Evolutionary conservation across 129 eudicot species (phyloP), one percentile per base, ranked within the genome.

Genomic region (Pittosporum tobira): DNA sequence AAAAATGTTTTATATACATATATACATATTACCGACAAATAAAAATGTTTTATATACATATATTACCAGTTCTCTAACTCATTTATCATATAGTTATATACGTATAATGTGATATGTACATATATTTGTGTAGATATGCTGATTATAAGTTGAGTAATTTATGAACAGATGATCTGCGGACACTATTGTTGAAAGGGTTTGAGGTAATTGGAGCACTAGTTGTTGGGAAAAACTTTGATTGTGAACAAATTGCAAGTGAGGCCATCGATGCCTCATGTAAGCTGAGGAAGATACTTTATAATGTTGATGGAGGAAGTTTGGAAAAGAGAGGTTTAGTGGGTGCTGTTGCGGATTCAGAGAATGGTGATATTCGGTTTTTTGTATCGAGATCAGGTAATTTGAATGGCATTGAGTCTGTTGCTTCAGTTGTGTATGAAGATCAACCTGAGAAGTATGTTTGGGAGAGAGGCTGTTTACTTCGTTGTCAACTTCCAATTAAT

Each of bases 191-290:
- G 8, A 79, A 77, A 71, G 99, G 99, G 16, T 87, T 93, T 44
- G 88, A 93, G 69, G 88, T 93, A 15, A 75, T 87, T 42, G 96
- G 96, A 38, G 94, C 88, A 13, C 36, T 87, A 66, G 66, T 87
- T 74, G 69, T 68, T 28, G 79, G 76, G 53, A 55, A 59, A 19
- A 71, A 61, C 53, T 18, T 63, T 4, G 70, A 73, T 55, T 50
- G 31, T 18, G 79, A 79, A 34, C 48, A 43, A 30, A 47, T 49
- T 53, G 84, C 82, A 5, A 40, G 62, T 38, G 71, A 70, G 75
- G 96, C 93, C 16, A 63, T 87, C 52, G 59, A 59, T 23, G 83
- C 77, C 10, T 52, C 73, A 20, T n/a, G 59, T 22, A 66, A 43
- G 24, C 55, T 93, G 75, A 80, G 94, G 72, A 77, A 71, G 48